A percentile compares a stretch with the other conserved stretches of the same genome.
Evolutionary conservation across 2,329 filamentous ascomycete species (phyloP).

Genomic region (Juglanconis oblonga): DNA sequence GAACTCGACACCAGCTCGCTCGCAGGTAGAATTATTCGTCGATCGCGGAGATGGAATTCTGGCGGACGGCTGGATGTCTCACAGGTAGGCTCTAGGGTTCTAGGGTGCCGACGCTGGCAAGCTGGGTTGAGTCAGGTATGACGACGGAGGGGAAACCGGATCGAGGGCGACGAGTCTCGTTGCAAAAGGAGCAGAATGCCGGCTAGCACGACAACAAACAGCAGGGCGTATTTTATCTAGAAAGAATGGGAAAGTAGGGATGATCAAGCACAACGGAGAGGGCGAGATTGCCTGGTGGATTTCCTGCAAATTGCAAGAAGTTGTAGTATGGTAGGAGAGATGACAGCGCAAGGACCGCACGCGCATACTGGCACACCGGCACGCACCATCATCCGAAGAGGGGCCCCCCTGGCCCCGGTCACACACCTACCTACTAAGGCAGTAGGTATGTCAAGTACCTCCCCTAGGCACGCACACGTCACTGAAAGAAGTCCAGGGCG

Average conservation of each 20-base stretch:
- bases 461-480: neutral
- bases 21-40: neutral
- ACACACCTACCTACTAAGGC: too few species aligned
- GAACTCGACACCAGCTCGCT: neutral
- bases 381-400: too few species aligned
- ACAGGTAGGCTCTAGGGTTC: neutral
- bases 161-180: neutral
- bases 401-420: too few species aligned
- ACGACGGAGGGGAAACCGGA: neutral
- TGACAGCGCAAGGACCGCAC: neutral
- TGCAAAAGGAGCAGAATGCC: neutral
- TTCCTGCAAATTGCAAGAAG: constrained; percentile 16
- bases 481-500: neutral
- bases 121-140: neutral
- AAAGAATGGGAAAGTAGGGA: constrained; percentile 4
- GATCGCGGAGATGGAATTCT: neutral
- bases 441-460: too few species aligned
- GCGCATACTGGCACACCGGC: too few species aligned
- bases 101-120: neutral
- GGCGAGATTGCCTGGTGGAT: constrained; percentile 19
- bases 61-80: neutral
- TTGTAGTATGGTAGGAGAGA: constrained; percentile 14
- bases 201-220: neutral
- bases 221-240: neutral
- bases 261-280: constrained; percentile 12